phyloP scores from a whole-genome alignment of 495 filamentous ascomycete species.

The Xylaria sp. region DNA sequence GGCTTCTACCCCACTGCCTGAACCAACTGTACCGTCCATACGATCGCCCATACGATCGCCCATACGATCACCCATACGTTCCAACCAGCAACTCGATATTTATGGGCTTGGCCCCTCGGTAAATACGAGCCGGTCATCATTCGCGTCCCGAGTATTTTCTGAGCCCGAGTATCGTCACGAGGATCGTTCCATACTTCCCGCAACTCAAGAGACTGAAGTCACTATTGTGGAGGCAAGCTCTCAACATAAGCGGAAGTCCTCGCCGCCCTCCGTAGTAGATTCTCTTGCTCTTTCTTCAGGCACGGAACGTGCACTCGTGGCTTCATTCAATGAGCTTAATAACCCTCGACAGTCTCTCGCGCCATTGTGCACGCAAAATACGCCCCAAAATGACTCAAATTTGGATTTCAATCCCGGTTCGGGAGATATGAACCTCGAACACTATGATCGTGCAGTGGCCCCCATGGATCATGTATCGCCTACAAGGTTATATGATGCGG shows the following conservation, averaged over 20 bases:
- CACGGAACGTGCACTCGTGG: constrained; percentile 34
- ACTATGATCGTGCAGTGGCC: not conserved
- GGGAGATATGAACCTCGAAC: not conserved
- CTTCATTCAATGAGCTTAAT: constrained; percentile 26
- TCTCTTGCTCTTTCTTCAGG: constrained; percentile 35
- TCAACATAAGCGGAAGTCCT: constrained; percentile 22
- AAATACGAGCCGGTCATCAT: constrained; percentile 32
- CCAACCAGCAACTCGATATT: constrained; percentile 19
- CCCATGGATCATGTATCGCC: not conserved
- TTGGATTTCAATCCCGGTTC: constrained; percentile 1
- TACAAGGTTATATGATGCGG: not conserved
- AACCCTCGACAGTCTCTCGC: constrained; percentile 18
- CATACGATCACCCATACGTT: not conserved
- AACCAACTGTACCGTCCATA: constrained; percentile 19
- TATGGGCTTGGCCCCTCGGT: constrained; percentile 23
- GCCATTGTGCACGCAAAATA: not conserved
- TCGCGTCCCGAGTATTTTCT: constrained; percentile 41
- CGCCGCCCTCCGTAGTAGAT: constrained; percentile 29
- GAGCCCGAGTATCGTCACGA: constrained; percentile 25
- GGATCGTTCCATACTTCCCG: not conserved
- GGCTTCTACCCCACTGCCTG: constrained; percentile 27
- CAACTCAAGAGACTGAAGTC: constrained; percentile 39
- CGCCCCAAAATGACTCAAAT: not conserved
- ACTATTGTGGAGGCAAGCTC: constrained; percentile 33
- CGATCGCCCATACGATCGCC: not conserved